A percentile compares a stretch with the other conserved stretches of the same genome.
Conservation (phyloP, 352 stramenopile genomes). For the Elongisporangium prolatum region DNA sequence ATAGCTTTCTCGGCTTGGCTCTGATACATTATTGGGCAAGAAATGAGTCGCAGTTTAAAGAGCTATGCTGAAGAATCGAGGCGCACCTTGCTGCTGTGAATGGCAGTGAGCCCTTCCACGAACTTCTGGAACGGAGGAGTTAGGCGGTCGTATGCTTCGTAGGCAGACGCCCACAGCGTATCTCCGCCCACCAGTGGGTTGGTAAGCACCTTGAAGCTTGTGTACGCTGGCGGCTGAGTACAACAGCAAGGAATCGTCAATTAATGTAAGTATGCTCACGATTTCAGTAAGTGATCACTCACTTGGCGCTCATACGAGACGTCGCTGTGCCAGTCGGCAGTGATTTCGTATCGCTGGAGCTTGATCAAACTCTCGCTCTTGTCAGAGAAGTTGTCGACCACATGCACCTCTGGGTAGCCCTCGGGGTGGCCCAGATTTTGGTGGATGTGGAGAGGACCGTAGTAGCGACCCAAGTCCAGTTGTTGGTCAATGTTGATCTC, state of each 20-base stretch:
- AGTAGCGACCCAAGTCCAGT: conserved; percentile 20
- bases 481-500: conserved; percentile 3
- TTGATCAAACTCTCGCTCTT: conserved; percentile 12
- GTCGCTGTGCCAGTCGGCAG: conserved; percentile 35
- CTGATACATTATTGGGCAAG: background rate
- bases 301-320: conserved; percentile 29
- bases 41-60: background rate
- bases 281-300: background rate
- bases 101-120: conserved; percentile 29
- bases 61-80: background rate
- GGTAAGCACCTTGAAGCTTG: conserved; percentile 23
- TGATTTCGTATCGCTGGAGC: conserved; percentile 16
- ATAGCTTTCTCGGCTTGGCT: conserved; percentile 24
- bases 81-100: conserved; percentile 32
- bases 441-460: conserved; percentile 26
- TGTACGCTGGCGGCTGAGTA: conserved; percentile 23
- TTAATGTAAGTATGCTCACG: background rate
- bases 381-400: conserved; percentile 15
- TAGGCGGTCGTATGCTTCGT: conserved; percentile 42
- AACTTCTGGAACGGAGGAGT: conserved; percentile 31
- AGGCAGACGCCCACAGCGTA: conserved; percentile 34
- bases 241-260: background rate
- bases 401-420: conserved; percentile 16
- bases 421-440: conserved; percentile 16
- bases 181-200: conserved; percentile 29